Base-by-base conservation (phyloP, 331 rosid genomes). In the Saraca asoca region DNA sequence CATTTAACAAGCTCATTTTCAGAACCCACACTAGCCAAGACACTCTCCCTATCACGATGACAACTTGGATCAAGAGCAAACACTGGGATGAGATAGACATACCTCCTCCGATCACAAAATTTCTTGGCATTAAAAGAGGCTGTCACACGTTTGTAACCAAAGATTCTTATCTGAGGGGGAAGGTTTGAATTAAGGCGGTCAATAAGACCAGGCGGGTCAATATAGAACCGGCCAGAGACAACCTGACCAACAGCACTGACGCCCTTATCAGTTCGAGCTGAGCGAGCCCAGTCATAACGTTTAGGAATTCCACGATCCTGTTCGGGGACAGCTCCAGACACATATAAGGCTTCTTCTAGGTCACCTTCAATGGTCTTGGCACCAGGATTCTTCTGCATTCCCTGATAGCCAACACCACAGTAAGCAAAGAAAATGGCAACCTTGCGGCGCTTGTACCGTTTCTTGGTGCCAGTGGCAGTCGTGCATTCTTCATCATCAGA, bases 161-260 rank as follows among this genome's bases (percentile, higher is more conserved):
- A 87, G 41, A 90, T 84, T 14, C 85, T 85, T 68, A 93, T 93
- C 76, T 93, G 96, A 33, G 89, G 75, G 20, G 96, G 64, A 20
- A 89, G 94, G 44, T 85, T 81, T 12, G 88, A 81, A 72, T 87
- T 87, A 63, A 93, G 91, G 75, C 96, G 94, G 8, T 87, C 96
- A 64, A 93, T 71, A 76, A 93, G 62, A 14, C 95, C 98, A n/a
- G 95, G 96, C 1, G 95, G 98, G 69, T 90, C 98, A 65, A 93
- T 75, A 55, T 90, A 93, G 78, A 93, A 90, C 48, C 98, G 79
- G 9, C 98, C 95, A 5, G 96, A 90, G 18, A 93, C 96, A 16
- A 93, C 98, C 77, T 93, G 96, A 6, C 96, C 96, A 44, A 93
- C 90, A 46, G 98, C 98, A 85, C 95, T 89, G 54, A 93, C 98